Percentiles rank a stretch among this genome's conserved stretches.
phyloP scores from a whole-genome alignment of 176 grass and related monocot species.

The Carex kokanica region DNA sequence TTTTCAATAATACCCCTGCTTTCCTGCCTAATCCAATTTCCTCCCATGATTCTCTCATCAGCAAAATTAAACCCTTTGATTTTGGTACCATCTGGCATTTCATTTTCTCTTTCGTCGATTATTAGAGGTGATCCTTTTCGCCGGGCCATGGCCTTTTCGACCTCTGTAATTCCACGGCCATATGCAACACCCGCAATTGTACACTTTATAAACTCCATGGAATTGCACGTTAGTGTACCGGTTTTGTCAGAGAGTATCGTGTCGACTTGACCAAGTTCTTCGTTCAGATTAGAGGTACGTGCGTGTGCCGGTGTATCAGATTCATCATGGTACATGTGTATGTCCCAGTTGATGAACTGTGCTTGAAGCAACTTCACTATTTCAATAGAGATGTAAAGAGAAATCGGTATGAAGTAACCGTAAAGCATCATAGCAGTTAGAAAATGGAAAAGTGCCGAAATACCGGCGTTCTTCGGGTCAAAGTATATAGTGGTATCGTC shows the following conservation, averaged over 20 bases:
- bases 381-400: slow-evolving; percentile 92
- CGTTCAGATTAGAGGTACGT: slow-evolving; percentile 85
- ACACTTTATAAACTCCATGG: slow-evolving; percentile 98
- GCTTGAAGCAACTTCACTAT: slow-evolving; percentile 85
- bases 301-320: slow-evolving; percentile 66
- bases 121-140: slow-evolving; percentile 38
- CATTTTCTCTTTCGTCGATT: slow-evolving; percentile 10
- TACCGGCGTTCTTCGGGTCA: slow-evolving; percentile 31
- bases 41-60: slow-evolving; percentile 72
- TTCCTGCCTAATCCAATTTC: slow-evolving; percentile 60
- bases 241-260: slow-evolving; percentile 92
- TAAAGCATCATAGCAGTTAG: slow-evolving; percentile 88
- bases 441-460: slow-evolving; percentile 53
- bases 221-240: slow-evolving; percentile 86
- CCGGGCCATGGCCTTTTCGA: slow-evolving; percentile 70
- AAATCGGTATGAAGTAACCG: slow-evolving; percentile 87
- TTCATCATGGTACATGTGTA: slow-evolving; percentile 82
- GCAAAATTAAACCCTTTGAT: slow-evolving; percentile 85
- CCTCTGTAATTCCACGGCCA: slow-evolving; percentile 64
- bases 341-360: slow-evolving; percentile 74
- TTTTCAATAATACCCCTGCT: slow-evolving; percentile 44
- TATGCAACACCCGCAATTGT: slow-evolving; percentile 77
- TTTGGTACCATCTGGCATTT: slow-evolving; percentile 1
- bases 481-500: slow-evolving; percentile 47
- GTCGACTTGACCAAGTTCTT: slow-evolving; percentile 88